Evolutionary conservation across 768 basidiomycete species (phyloP).

Genomic region (Hydnomerulius pinastri): DNA sequence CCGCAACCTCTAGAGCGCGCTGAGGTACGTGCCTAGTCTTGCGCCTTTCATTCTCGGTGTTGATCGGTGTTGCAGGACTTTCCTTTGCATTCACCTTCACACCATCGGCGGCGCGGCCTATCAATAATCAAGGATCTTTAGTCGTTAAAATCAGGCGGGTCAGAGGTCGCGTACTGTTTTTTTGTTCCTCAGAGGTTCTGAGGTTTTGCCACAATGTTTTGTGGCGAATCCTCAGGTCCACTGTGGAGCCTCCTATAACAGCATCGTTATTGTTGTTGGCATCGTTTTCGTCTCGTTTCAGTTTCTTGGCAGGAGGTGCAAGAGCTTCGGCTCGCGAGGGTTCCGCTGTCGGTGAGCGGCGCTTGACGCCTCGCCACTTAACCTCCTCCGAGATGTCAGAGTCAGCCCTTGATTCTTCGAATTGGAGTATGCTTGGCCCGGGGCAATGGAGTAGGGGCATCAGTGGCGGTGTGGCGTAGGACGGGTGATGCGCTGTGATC

Average conservation of each 20-base stretch:
- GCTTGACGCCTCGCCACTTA: neutral
- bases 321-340: neutral
- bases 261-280: neutral
- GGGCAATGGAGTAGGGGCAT: neutral
- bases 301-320: neutral
- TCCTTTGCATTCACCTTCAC: neutral
- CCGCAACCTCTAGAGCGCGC: neutral
- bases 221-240: neutral
- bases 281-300: neutral
- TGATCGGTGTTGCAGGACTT: neutral
- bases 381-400: neutral
- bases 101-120: too few species aligned
- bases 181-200: neutral
- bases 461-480: neutral
- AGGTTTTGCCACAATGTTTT: neutral
- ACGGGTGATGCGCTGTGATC: too few species aligned
- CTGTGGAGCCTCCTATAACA: neutral
- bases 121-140: too few species aligned
- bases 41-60: neutral
- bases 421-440: too few species aligned
- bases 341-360: neutral
- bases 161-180: too few species aligned
- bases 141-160: too few species aligned
- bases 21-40: neutral
- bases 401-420: too few species aligned